Percentiles rank a stretch among this genome's conserved stretches.
Evolutionary conservation across 2,329 filamentous ascomycete species (phyloP).

Genomic region (Pseudogymnoascus sp.): DNA sequence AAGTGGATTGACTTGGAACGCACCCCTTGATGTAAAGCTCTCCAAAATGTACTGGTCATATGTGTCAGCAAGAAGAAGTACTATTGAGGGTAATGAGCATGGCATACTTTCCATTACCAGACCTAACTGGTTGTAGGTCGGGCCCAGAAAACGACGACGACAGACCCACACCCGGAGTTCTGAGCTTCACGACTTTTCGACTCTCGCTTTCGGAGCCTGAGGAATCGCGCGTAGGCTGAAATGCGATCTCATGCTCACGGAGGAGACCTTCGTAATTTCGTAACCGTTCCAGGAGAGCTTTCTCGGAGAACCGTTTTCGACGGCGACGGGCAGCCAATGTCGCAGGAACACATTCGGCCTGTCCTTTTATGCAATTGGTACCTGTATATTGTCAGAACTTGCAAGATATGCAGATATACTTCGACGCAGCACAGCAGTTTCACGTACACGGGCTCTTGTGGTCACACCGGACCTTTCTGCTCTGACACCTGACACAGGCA

Average conservation of each 20-base stretch:
- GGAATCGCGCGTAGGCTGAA: slow-evolving; percentile 25
- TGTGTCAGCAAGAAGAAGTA: no score
- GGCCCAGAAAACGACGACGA: slow-evolving; percentile 18
- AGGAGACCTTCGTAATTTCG: slow-evolving; percentile 25
- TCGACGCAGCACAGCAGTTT: no score
- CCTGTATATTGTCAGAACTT: no score
- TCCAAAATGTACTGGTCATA: background rate
- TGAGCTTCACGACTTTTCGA: slow-evolving; percentile 18
- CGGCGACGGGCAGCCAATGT: slow-evolving; percentile 55
- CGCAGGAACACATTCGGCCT: slow-evolving; percentile 54
- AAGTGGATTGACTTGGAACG: slow-evolving; percentile 10
- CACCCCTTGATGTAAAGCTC: background rate
- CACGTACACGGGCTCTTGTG: slow-evolving; percentile 60
- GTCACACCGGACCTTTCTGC: slow-evolving; percentile 69
- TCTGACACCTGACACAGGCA: slow-evolving; percentile 65
- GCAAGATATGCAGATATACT: no score
- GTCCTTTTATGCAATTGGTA: slow-evolving; percentile 54
- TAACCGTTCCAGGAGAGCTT: slow-evolving; percentile 25
- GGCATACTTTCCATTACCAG: slow-evolving; percentile 28
- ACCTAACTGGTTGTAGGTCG: slow-evolving; percentile 23
- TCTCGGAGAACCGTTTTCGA: slow-evolving; percentile 41
- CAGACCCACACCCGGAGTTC: slow-evolving; percentile 16
- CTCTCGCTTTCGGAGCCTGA: slow-evolving; percentile 17
- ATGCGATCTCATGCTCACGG: slow-evolving; percentile 23
- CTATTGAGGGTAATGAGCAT: background rate